These are phyloP conservation scores for Brasenia schreberi DNA, from an alignment of 164 flowering plant species.

Conservation along the genomic window DNA sequence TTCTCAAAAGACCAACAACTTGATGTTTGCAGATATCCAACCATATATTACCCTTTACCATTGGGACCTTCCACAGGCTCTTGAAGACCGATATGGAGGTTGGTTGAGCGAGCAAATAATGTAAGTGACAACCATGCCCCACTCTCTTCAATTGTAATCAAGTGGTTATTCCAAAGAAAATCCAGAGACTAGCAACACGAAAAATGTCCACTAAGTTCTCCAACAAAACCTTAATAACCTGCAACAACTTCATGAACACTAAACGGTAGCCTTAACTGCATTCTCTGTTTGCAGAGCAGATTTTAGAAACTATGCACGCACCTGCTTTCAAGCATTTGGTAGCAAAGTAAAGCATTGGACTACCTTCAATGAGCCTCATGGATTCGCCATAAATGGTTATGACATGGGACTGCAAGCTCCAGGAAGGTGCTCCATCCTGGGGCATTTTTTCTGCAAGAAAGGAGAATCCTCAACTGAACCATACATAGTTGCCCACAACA, in stretches of 20 bases:
- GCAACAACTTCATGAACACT: neutral
- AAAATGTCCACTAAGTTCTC: too few relatives aligned
- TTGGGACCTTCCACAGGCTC: conserved; percentile 89
- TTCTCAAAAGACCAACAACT: neutral
- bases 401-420: conserved; percentile 84
- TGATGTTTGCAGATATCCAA: conserved; percentile 43
- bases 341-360: conserved; percentile 86
- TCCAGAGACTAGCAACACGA: too few relatives aligned
- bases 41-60: conserved; percentile 79
- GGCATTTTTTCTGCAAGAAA: conserved; percentile 50
- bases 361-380: conserved; percentile 89
- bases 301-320: conserved; percentile 50
- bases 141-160: neutral
- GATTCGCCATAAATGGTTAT: conserved; percentile 58
- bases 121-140: conserved; percentile 24
- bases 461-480: conserved; percentile 82
- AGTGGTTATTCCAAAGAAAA: neutral
- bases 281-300: conserved; percentile 41
- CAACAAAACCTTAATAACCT: too few relatives aligned
- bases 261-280: neutral
- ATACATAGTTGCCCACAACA: conserved; percentile 73
- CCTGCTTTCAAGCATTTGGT: conserved; percentile 76
- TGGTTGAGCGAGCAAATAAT: conserved; percentile 51
- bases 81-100: conserved; percentile 74
- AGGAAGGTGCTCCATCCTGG: conserved; percentile 70